Conservation (phyloP, 805 yeast genomes). For the Cyberlindnera xylosilytica region DNA sequence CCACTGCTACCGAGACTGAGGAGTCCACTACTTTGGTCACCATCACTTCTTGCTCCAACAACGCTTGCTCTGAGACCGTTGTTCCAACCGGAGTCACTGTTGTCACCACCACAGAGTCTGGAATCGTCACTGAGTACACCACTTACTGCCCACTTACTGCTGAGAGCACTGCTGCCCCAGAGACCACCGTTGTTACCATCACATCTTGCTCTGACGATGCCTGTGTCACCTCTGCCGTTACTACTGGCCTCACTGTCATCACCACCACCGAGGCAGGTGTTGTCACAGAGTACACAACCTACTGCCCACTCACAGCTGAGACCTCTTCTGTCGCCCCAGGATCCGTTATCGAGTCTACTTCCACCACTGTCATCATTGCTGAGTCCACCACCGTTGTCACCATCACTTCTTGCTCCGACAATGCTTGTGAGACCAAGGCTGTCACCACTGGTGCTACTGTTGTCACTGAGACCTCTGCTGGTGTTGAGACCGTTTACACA, state of each 20-base stretch:
- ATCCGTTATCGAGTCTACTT: background rate
- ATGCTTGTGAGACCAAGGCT: background rate
- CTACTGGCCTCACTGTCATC: slow-evolving; percentile 29
- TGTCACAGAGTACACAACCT: slow-evolving; percentile 18
- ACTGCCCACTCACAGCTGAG: slow-evolving; percentile 13
- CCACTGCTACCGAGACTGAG: slow-evolving; percentile 9
- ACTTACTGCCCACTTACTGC: slow-evolving; percentile 15
- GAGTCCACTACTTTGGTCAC: slow-evolving; percentile 7
- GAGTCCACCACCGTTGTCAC: slow-evolving; percentile 8
- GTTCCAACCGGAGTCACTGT: background rate
- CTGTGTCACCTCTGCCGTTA: slow-evolving; percentile 15
- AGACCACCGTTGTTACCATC: slow-evolving; percentile 19
- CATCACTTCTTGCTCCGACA: slow-evolving; percentile 4
- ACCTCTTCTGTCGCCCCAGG: background rate
- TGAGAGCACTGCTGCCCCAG: slow-evolving; percentile 7
- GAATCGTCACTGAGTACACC: background rate
- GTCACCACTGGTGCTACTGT: slow-evolving; percentile 3
- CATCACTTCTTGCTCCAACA: background rate
- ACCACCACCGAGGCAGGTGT: slow-evolving; percentile 27
- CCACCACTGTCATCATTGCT: background rate
- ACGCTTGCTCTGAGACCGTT: background rate
- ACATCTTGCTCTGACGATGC: slow-evolving; percentile 19
- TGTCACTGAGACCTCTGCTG: background rate
- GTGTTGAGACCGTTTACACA: background rate
- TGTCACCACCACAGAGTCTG: background rate